phyloP scores from a whole-genome alignment of 83 land plant genomes.

The Picea abies region DNA sequence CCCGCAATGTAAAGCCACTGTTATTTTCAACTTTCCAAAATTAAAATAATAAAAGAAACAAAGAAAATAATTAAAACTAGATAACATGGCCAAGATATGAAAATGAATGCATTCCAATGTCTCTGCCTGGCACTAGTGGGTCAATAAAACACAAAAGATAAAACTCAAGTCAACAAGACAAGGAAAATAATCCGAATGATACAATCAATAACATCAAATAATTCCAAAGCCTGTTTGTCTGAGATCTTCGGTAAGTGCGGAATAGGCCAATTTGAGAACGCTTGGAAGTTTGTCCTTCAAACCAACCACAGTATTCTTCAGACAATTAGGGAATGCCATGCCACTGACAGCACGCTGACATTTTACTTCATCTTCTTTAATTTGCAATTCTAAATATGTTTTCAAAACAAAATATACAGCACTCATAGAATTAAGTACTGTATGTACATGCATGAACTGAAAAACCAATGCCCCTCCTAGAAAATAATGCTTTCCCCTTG shows the following conservation, averaged over 20 bases:
- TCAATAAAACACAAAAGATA: neutral
- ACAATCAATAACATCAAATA: neutral
- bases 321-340: neutral
- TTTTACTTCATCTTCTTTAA: conserved; percentile 8
- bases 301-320: conserved; percentile 22
- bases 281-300: conserved; percentile 30
- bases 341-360: neutral
- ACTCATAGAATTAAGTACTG: conserved; percentile 62
- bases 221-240: conserved; percentile 8
- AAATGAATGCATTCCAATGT: neutral
- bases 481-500: conserved; percentile 52
- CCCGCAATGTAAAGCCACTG: neutral
- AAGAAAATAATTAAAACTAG: neutral
- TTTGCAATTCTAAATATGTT: conserved; percentile 48
- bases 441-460: conserved; percentile 64
- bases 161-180: too few species aligned
- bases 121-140: neutral
- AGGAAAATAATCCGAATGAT: neutral
- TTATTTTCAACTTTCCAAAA: neutral
- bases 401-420: conserved; percentile 55
- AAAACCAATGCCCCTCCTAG: conserved; percentile 73
- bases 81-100: neutral
- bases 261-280: conserved; percentile 36
- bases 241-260: conserved; percentile 23
- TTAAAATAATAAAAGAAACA: neutral